A percentile compares a stretch with the other conserved stretches of the same genome.
phyloP scores from a whole-genome alignment of 2,329 filamentous ascomycete species.

The Capronia epimyces region DNA sequence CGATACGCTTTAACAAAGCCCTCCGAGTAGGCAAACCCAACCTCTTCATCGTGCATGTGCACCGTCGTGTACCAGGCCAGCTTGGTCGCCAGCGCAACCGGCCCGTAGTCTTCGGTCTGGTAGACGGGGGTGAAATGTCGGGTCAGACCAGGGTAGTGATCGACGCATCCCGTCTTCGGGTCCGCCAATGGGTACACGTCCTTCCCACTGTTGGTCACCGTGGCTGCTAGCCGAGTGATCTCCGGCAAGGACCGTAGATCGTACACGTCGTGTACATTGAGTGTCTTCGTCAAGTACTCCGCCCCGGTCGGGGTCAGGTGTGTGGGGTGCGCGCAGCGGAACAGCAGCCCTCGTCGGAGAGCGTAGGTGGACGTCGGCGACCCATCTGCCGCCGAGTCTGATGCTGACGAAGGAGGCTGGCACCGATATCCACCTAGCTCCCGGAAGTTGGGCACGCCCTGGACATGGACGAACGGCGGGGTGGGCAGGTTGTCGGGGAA shows the following conservation, averaged over 20 bases:
- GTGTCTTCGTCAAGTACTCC: slow-evolving; percentile 43
- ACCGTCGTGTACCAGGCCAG: slow-evolving; percentile 53
- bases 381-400: not conserved
- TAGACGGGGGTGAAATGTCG: slow-evolving; percentile 63
- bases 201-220: slow-evolving; percentile 32
- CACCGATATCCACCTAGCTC: slow-evolving; percentile 58
- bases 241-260: slow-evolving; percentile 58
- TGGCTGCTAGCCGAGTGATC: slow-evolving; percentile 23
- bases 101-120: slow-evolving; percentile 55
- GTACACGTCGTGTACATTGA: slow-evolving; percentile 62
- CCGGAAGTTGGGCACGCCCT: slow-evolving; percentile 63
- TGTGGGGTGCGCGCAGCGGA: slow-evolving; percentile 64
- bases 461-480: slow-evolving; percentile 37
- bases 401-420: slow-evolving; percentile 3
- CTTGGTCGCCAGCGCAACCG: slow-evolving; percentile 55
- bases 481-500: slow-evolving; percentile 26
- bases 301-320: slow-evolving; percentile 52
- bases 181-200: slow-evolving; percentile 26
- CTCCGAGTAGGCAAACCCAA: slow-evolving; percentile 34
- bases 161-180: slow-evolving; percentile 17
- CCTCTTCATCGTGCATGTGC: slow-evolving; percentile 49
- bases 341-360: slow-evolving; percentile 54
- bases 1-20: slow-evolving; percentile 63
- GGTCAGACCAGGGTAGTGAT: slow-evolving; percentile 40
- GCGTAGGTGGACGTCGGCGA: slow-evolving; percentile 11